Evolutionary conservation across 2,329 filamentous ascomycete species (phyloP), one percentile per base, ranked within the genome.

Genomic region (Diaporthe citriasiana): DNA sequence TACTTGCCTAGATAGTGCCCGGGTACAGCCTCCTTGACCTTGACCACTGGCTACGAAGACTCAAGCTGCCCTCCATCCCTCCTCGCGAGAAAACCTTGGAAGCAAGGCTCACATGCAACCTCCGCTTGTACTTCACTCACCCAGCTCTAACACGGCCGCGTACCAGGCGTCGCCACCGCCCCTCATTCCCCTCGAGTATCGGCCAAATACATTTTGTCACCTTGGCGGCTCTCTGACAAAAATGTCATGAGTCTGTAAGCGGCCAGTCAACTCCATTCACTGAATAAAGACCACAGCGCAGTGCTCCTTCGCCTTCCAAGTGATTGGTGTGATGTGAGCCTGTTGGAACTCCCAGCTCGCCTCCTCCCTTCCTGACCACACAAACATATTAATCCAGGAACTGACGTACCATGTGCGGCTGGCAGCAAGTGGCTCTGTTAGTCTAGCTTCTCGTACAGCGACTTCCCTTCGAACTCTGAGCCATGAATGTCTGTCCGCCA

Each of bases 401-500:
- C 70, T 71, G 70, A 71, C 56, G 56, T 33, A 63, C 45, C 35
- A 30, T 53, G 33, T 35, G 45, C 27, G 60, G 27, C 42, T 50
- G 19, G 50, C 33, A 63, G 63, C 57, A 53, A 50, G 56, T 38
- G 30, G 8, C 38, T 17, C 35, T 25, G 33, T 27, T 6, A 53
- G 25, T 63, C n/a, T 12, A 45, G 19, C 8, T 33, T 59, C 42
- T 63, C 59, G 4, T 35, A 55, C 40, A 30, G 15, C 57, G 47
- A 33, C 47, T 55, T 10, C n/a, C n/a, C 30, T 33, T n/a, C 47
- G 4, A 47, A 9, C 51, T 27, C 25, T 40, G 47, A 68, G 68
- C 53, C 68, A 75, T 74, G 72, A 74, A 35, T 56, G 59, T 63
- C 57, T 66, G 53, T 45, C 40, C 33, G 68, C 71, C 60, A 56